Evolutionary conservation across 2,329 filamentous ascomycete genomes (phyloP), one percentile per base, ranked within the genome.

Genomic region (Colletotrichum sublineola): DNA sequence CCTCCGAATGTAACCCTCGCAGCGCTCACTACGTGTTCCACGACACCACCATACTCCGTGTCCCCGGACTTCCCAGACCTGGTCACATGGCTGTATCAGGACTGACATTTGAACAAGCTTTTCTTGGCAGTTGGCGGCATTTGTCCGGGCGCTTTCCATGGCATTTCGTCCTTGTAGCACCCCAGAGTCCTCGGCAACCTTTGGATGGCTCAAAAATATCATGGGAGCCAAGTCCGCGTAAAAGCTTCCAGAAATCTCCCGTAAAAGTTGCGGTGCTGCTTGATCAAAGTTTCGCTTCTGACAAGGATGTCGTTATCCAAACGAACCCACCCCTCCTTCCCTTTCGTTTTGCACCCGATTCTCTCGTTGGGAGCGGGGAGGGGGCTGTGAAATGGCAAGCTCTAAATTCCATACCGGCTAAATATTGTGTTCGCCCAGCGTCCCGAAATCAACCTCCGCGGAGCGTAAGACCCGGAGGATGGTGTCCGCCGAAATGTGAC

Each of bases 321-420:
- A 68, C 20, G 1, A 48, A 36, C 12, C 24, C 14, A 33, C 50
- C 15, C 36, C 46, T 20, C 20, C 15, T 18, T 15, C 56, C 9
- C 33, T 40, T 38, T 57, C 8, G n/a, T 24, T 42, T 29, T 29
- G 18, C 42, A 7, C 36, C 50, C 20, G 12, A 36, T 29, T 52
- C n/a, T 44, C 42, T 36, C 20, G 56, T 5, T 24, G 24, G 24
- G 24, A 24, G 42, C 1, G 5, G 15, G 2, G 44, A 12, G 52
- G 46, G 69, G 24, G 56, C 24, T 24, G 24, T 24, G 24, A 24
- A 24, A 24, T 62, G 56, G 40, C 15, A 55, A 14, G 67, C 61
- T 70, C 56, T 65, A 52, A 70, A 65, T 60, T 48, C 53, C 55
- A 70, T 65, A 73, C 70, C 64, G 70, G 42, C 70, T 70, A 73